Percentiles rank a stretch among this genome's conserved stretches.
phyloP scores from a whole-genome alignment of 2,329 filamentous ascomycete genomes.

The Ophiostoma sp. region DNA sequence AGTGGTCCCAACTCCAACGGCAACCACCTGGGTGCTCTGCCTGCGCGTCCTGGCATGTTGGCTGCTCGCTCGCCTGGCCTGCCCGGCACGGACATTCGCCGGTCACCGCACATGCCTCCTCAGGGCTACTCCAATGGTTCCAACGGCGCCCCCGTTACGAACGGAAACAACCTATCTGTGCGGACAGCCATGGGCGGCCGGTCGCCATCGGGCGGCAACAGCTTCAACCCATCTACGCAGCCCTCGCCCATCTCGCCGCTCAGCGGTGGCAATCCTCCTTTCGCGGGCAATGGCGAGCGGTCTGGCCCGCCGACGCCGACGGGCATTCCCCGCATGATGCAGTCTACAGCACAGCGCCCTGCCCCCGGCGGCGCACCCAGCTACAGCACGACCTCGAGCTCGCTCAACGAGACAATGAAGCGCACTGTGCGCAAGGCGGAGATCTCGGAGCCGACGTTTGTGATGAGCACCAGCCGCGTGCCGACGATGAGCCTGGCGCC shows the following conservation, averaged over 20 bases:
- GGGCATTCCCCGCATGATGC: constrained; percentile 20
- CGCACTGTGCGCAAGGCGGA: constrained; percentile 44
- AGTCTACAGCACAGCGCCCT: constrained; percentile 6
- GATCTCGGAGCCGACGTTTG: constrained; percentile 48
- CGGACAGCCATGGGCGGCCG: constrained; percentile 28
- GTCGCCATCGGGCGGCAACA: constrained; percentile 23
- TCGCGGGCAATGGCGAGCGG: constrained; percentile 15
- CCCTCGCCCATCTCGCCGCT: constrained; percentile 45
- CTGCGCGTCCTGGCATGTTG: constrained; percentile 4
- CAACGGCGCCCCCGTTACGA: constrained; percentile 22
- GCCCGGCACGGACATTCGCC: constrained; percentile 45
- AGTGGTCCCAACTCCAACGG: neutral
- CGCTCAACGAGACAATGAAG: constrained; percentile 39
- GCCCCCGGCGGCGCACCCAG: neutral
- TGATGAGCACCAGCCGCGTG: constrained; percentile 44
- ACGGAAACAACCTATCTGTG: constrained; percentile 34
- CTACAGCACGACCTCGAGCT: constrained; percentile 30
- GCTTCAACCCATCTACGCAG: constrained; percentile 28
- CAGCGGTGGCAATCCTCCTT: constrained; percentile 32
- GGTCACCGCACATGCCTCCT: constrained; percentile 46
- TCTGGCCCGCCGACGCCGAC: constrained; percentile 37
- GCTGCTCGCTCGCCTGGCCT: constrained; percentile 43
- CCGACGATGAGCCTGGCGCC: constrained; percentile 40
- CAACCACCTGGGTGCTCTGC: constrained; percentile 29
- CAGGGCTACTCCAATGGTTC: constrained; percentile 36